These are phyloP conservation scores for Draba incana DNA, from an alignment of 345 rosid species.

Conservation along the genomic window DNA sequence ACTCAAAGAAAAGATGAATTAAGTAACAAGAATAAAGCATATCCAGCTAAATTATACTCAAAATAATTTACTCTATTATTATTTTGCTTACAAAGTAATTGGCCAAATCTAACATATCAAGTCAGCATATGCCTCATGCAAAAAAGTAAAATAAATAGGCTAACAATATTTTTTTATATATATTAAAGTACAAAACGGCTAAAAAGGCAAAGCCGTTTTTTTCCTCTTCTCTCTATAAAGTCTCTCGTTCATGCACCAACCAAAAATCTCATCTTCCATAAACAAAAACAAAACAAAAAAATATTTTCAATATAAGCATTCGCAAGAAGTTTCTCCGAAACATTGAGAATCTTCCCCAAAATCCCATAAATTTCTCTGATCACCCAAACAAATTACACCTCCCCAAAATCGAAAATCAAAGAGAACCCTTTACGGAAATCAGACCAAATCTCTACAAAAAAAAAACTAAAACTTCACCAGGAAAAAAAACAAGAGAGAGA, in stretches of 20 bases:
- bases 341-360: constrained; percentile 14
- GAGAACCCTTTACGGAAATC: too few relatives aligned
- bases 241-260: constrained; percentile 32
- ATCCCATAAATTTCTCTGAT: not conserved
- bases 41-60: constrained; percentile 1
- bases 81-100: constrained; percentile 12
- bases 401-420: too few relatives aligned
- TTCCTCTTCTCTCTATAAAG: constrained; percentile 34
- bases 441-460: not conserved
- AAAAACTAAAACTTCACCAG: not conserved
- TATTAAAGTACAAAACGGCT: constrained; percentile 19
- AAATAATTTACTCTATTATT: not conserved
- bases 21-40: constrained; percentile 18
- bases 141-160: constrained; percentile 6
- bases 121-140: constrained; percentile 14
- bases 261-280: constrained; percentile 12
- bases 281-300: not conserved
- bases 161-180: too few relatives aligned
- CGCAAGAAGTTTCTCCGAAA: constrained; percentile 28
- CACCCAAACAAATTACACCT: not conserved
- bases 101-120: constrained; percentile 22
- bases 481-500: not conserved
- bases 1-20: constrained; percentile 3
- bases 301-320: constrained; percentile 26
- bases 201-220: constrained; percentile 30